Evolutionary conservation across 202 grass and related monocot genomes (phyloP), one percentile per base, ranked within the genome.

Genomic region (Elaeis oleifera): DNA sequence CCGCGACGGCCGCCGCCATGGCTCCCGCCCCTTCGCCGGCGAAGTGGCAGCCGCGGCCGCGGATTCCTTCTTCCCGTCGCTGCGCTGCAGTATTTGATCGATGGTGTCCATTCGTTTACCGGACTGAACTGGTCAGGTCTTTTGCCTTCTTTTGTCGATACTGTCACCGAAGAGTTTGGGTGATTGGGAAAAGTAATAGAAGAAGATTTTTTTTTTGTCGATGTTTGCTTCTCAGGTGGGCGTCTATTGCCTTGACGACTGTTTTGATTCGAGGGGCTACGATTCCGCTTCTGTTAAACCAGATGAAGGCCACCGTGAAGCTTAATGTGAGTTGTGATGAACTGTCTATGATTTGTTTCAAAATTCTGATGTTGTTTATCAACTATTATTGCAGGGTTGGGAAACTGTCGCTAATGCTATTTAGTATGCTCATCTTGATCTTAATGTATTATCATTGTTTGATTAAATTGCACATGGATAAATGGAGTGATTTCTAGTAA

Each of bases 41-140:
- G 82, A 80, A n/a, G 31, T 61, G 51, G 82, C 80, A 67, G 63
- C 63, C 1, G 69, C 73, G 18, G 21, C 84, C 4, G 60, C 74
- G 25, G 78, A 65, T n/a, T 53, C 55, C 49, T 65, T 28, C 22
- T 26, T 51, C 26, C 16, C 18, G 16, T 74, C 3, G 67, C 71
- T 6, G 65, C 79, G 58, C 75, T 71, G 56, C 72, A 79, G 53
- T 87, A 72, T 64, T 72, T 68, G 29, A 74, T 74, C 13, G 79
- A 82, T 61, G 80, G 84, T 79, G 69, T 63, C 79, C 56, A 64
- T 71, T 44, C 36, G 36, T 44, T 44, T 44, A 44, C 36, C 36
- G 36, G 36, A 9, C 36, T 44, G 36, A 44, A 44, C 9, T 44
- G 36, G 36, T 44, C 36, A 44, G 36, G 28, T 31, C 28, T 6